Base-by-base conservation (phyloP, 768 basidiomycete genomes). In the Calocera cornea region DNA sequence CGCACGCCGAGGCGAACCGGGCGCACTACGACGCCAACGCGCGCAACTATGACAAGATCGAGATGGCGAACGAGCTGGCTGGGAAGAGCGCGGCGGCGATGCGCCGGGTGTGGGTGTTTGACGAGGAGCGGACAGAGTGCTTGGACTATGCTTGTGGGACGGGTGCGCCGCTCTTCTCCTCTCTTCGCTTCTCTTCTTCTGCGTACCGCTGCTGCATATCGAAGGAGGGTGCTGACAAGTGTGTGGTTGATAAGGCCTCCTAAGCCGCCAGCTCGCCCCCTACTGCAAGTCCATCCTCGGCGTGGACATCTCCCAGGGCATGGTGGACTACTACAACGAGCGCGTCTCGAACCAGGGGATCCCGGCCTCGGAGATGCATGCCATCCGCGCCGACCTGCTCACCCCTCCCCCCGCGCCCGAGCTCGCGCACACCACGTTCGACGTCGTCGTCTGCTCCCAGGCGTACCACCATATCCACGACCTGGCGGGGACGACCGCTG, bases 121-220 rank as follows among this genome's bases (percentile, higher is more conserved):
- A 85, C 65, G 82, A 83, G 49, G 80, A 83, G 33, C 72, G 71
- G 5, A 89, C 88, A 3, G 78, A 75, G 5, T 78, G 87, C 19
- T 78, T 91, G 81, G 89, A 90, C 71, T 90, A 83, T 72, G 89
- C 89, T 2, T 90, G 89, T 73, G 88, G 88, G 14, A 83, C 83
- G 69, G 89, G 87, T 86, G 67, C 40, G 77, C 71, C 38, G 31
- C 34, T 64, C 36, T 11, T 34, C 12, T 64, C 19, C 54, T 63
- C 44, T 19, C 19, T 24, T 19, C 19, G 14, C 17, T 22, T 27
- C 27, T 22, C 24, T 60, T 29, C 34, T 27, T 22, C 34, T 38
- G 22, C 17, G 47, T 14, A 29, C 19, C 68, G 40, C 12, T n/a
- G 2, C 40, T 24, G 29, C 11, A n/a, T 31, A 47, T n/a, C n/a